Conservation (phyloP, 805 yeast species). For the Pichia rugopelliculosa region DNA sequence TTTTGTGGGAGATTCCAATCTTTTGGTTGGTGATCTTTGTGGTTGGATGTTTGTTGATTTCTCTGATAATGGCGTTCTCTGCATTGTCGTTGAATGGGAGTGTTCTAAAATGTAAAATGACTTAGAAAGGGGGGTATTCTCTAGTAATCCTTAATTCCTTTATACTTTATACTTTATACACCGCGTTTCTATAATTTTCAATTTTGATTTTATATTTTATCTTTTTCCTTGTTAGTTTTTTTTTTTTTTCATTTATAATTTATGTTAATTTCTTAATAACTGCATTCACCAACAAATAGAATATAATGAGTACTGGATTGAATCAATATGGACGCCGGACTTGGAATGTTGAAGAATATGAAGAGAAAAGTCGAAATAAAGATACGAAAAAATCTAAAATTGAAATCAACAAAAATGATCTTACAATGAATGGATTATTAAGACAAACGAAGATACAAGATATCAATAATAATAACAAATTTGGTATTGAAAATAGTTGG, state of each 20-base stretch:
- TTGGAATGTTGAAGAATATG: conserved; percentile 68
- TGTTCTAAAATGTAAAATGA: too few species aligned
- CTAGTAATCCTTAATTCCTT: too few species aligned
- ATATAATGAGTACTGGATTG: conserved; percentile 2
- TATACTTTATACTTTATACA: background rate
- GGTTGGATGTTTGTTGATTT: conserved; percentile 3
- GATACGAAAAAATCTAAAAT: background rate
- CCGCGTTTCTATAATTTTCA: background rate
- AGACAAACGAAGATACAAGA: conserved; percentile 4
- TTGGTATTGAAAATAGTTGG: conserved; percentile 50
- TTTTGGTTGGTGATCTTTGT: conserved; percentile 1
- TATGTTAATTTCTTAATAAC: too few species aligned
- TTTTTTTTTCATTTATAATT: too few species aligned
- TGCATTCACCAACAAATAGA: background rate
- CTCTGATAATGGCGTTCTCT: conserved; percentile 2
- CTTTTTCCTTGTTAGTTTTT: too few species aligned
- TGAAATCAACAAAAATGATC: background rate
- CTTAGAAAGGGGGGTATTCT: too few species aligned
- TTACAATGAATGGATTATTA: conserved; percentile 13
- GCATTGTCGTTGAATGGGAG: background rate
- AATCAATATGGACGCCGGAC: conserved; percentile 49
- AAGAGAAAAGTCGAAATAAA: conserved; percentile 17
- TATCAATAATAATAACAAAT: background rate
- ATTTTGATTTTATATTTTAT: too few species aligned
- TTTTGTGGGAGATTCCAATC: conserved; percentile 8